A percentile compares a stretch with the other conserved stretches of the same genome.
These are phyloP conservation scores for Flaveria robusta DNA, from an alignment of 129 eudicot genomes.

Conservation along the genomic window DNA sequence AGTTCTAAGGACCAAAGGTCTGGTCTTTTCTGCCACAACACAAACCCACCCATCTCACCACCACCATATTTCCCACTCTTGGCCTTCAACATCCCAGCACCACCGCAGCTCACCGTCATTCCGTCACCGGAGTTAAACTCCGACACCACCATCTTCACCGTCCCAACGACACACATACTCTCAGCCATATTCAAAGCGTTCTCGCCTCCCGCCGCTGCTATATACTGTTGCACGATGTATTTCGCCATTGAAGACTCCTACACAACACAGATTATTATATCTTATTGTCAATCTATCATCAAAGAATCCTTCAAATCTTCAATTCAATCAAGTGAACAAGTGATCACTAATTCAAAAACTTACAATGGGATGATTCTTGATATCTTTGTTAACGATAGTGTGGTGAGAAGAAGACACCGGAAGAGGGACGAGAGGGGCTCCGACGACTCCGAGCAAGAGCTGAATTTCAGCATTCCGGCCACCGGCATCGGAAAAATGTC, in stretches of 20 bases:
- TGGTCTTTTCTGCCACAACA: constrained; percentile 89
- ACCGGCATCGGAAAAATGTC: constrained; percentile 40
- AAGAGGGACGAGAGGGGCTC: constrained; percentile 87
- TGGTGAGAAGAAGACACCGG: constrained; percentile 52
- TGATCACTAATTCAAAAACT: too few relatives aligned
- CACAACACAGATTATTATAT: constrained; percentile 12
- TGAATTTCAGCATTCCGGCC: constrained; percentile 65
- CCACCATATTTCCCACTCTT: constrained; percentile 47
- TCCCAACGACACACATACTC: constrained; percentile 83
- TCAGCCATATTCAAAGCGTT: constrained; percentile 57
- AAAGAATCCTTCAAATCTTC: too few relatives aligned
- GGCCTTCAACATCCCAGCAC: constrained; percentile 39
- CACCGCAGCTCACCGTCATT: constrained; percentile 30
- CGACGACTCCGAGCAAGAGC: constrained; percentile 79
- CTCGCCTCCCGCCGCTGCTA: constrained; percentile 90
- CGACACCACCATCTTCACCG: constrained; percentile 80
- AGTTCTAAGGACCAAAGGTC: constrained; percentile 86
- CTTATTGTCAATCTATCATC: neutral
- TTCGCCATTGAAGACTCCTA: constrained; percentile 93
- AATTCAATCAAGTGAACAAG: too few relatives aligned
- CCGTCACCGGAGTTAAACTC: constrained; percentile 64
- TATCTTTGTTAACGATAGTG: constrained; percentile 28
- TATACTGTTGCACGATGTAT: constrained; percentile 85
- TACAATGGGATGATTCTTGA: constrained; percentile 79
- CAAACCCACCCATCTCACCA: constrained; percentile 90